phyloP scores from a whole-genome alignment of 768 basidiomycete species.

The Agrocybe praecox region DNA sequence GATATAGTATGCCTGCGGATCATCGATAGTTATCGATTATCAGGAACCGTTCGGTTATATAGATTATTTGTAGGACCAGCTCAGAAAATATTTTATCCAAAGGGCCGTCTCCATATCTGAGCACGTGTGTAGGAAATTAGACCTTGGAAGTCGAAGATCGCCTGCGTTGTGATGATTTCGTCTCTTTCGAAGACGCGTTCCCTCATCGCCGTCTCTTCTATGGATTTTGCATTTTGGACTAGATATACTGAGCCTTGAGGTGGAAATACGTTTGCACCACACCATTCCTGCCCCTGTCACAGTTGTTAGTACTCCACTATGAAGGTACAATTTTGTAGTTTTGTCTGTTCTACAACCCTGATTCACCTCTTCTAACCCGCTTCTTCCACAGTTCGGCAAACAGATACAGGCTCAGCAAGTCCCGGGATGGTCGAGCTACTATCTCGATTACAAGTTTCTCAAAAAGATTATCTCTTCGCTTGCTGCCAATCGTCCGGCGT shows the following conservation, averaged over 20 bases:
- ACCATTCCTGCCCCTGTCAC: conserved; percentile 8
- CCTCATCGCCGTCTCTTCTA: conserved; percentile 18
- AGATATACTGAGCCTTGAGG: conserved; percentile 29
- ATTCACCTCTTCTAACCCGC: not conserved
- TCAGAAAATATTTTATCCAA: not conserved
- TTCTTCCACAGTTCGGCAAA: conserved; percentile 84
- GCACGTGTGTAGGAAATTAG: conserved; percentile 25
- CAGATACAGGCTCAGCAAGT: conserved; percentile 95
- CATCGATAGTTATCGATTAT: conserved; percentile 22
- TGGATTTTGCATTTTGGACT: conserved; percentile 24
- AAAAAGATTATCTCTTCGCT: conserved; percentile 99
- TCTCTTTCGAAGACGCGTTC: conserved; percentile 16
- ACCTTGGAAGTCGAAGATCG: conserved; percentile 14
- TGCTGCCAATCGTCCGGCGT: conserved; percentile 84
- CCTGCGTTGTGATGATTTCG: conserved; percentile 11
- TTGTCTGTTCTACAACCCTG: too few species aligned
- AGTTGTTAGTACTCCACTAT: conserved; percentile 19
- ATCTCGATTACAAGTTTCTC: conserved; percentile 97
- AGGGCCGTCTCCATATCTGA: conserved; percentile 15
- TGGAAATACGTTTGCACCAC: conserved; percentile 12
- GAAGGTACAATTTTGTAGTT: conserved; percentile 28
- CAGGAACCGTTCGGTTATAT: conserved; percentile 15
- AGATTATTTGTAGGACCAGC: conserved; percentile 13
- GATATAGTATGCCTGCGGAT: conserved; percentile 5
- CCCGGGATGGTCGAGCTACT: conserved; percentile 94